Percentiles rank a stretch among this genome's conserved stretches.
Evolutionary conservation across 805 yeast species (phyloP).

Genomic region (Candida piceae): DNA sequence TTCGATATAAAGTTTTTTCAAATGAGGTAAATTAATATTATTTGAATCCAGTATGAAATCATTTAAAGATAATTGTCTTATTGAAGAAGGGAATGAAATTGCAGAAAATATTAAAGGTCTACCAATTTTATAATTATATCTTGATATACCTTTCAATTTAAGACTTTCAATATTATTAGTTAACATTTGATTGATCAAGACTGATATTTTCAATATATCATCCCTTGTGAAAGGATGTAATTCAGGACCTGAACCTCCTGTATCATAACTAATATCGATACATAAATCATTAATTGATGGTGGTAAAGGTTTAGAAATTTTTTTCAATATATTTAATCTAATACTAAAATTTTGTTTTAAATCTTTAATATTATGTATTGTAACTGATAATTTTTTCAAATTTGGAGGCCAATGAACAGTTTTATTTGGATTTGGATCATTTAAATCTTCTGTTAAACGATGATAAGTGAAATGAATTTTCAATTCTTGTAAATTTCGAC

Average conservation of each 20-base stretch:
- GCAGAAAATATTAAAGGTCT: slow-evolving; percentile 27
- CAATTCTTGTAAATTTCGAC: slow-evolving; percentile 23
- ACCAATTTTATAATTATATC: slow-evolving; percentile 28
- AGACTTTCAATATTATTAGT: slow-evolving; percentile 24
- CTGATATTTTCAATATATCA: slow-evolving; percentile 25
- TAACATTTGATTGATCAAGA: slow-evolving; percentile 21
- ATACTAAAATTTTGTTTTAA: slow-evolving; percentile 24
- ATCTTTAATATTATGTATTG: slow-evolving; percentile 27
- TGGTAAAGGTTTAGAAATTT: slow-evolving; percentile 25
- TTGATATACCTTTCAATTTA: slow-evolving; percentile 27
- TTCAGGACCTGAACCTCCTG: slow-evolving; percentile 29
- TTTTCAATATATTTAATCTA: slow-evolving; percentile 23
- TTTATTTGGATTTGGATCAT: slow-evolving; percentile 7
- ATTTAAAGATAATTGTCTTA: slow-evolving; percentile 24
- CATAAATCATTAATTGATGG: slow-evolving; percentile 25
- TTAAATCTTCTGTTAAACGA: slow-evolving; percentile 12
- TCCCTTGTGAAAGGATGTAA: slow-evolving; percentile 24
- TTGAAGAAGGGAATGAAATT: slow-evolving; percentile 24
- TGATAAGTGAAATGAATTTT: slow-evolving; percentile 28
- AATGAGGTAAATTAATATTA: slow-evolving; percentile 20
- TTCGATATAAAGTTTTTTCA: slow-evolving; percentile 24
- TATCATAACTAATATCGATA: slow-evolving; percentile 28
- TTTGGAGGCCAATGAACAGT: slow-evolving; percentile 25
- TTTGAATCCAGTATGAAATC: slow-evolving; percentile 27
- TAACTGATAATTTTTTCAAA: slow-evolving; percentile 24